Base-by-base conservation (phyloP, 805 yeast genomes). In the Spencermartinsiella europaea region DNA sequence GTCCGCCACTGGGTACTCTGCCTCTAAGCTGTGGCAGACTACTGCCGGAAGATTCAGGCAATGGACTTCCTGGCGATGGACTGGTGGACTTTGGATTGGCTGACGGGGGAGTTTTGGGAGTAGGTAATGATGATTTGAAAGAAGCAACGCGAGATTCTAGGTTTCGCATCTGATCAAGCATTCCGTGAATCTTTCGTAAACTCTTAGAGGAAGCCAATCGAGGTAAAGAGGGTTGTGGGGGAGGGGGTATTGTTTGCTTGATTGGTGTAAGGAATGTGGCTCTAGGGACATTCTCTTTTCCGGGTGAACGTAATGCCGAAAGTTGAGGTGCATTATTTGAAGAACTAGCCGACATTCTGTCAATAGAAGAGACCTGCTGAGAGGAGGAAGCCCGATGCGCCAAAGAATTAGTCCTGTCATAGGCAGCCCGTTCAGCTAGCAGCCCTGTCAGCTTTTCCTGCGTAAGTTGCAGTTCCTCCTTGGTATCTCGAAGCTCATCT, bases 401-500 rank as follows among this genome's bases (percentile, higher is more conserved):
- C 22, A 22, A 5, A 12, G 16, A 21, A 27, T 40, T 36, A n/a
- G 17, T 37, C 16, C 12, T 34, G 20, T 20, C 28, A 5, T n/a
- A n/a, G 15, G 7, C 19, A n/a, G n/a, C 22, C 25, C 3, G 19
- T 25, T 36, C 21, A 12, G 34, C 8, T 25, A 12, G 7, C 27
- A 46, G 40, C 34, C 38, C 41, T 8, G 34, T 40, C 33, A 53
- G 42, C 40, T 45, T 47, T 12, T 34, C 34, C 15, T 48, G 38
- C 3, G 56, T 49, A 10, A 52, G 48, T 1, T 47, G 44, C 25
- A 65, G 50, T 40, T 66, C 70, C 37, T 66, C 69, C n/a, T 56
- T 52, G 10, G 61, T 54, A 17, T 66, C 70, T 21, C 58, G 43
- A 10, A 63, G 51, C 28, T 63, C 69, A 14, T 65, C 68, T 16